Evolutionary conservation across 208 protist species (phyloP).

Genomic region (Acanthamoeba royreba): DNA sequence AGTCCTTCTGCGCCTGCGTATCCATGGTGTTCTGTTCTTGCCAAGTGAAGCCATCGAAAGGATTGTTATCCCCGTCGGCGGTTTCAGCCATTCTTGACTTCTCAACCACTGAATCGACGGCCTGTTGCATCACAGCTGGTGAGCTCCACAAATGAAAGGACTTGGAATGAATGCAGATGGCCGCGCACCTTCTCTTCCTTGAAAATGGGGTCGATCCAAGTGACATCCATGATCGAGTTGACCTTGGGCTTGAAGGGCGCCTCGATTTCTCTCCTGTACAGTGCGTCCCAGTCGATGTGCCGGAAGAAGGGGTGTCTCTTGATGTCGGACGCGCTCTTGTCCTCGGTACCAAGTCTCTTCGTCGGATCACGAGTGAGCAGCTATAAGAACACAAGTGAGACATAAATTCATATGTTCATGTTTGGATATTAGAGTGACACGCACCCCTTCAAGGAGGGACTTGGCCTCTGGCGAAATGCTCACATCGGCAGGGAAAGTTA

Average conservation of each 20-base stretch:
- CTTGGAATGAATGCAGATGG: not conserved
- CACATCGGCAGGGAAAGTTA: slow-evolving; percentile 58
- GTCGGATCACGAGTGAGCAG: slow-evolving; percentile 57
- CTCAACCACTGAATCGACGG: not conserved
- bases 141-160: not conserved
- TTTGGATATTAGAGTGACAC: not conserved
- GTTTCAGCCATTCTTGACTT: not conserved
- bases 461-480: slow-evolving; percentile 14
- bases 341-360: slow-evolving; percentile 32
- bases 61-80: not conserved
- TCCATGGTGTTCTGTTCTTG: not conserved
- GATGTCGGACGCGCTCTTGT: slow-evolving; percentile 22
- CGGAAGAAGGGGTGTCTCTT: slow-evolving; percentile 67
- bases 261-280: slow-evolving; percentile 61
- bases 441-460: slow-evolving; percentile 63
- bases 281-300: slow-evolving; percentile 67
- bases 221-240: slow-evolving; percentile 49
- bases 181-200: slow-evolving; percentile 51
- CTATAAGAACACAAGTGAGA: not conserved
- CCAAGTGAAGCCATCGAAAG: not conserved
- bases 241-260: slow-evolving; percentile 72
- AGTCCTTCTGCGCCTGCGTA: not conserved
- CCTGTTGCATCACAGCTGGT: not conserved
- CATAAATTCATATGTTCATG: not conserved
- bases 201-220: slow-evolving; percentile 63